These are phyloP conservation scores for Cairneyella variabilis DNA, from an alignment of 495 filamentous ascomycete species.

Conservation along the genomic window DNA sequence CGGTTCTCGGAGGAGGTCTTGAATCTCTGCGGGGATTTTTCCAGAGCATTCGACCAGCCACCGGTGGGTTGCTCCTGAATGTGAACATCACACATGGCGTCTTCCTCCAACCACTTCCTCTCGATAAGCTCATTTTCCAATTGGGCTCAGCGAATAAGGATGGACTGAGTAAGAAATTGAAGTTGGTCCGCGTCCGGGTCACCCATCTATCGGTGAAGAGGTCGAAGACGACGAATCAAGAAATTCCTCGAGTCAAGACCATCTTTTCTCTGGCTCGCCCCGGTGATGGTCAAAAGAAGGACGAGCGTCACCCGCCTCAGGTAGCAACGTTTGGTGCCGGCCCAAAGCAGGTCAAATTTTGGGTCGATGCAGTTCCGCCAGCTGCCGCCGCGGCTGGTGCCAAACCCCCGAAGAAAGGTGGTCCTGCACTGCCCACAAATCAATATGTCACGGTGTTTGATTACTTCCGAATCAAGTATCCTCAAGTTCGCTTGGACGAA, in stretches of 20 bases:
- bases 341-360: conserved; percentile 50
- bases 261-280: conserved; percentile 44
- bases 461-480: conserved; percentile 47
- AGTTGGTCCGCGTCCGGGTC: conserved; percentile 35
- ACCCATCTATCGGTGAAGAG: conserved; percentile 42
- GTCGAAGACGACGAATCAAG: conserved; percentile 30
- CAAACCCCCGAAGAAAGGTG: neutral
- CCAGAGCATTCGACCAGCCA: conserved; percentile 61
- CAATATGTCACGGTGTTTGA: conserved; percentile 46
- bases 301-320: conserved; percentile 32
- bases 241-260: conserved; percentile 36
- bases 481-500: conserved; percentile 33
- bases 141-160: conserved; percentile 15
- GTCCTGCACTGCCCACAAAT: conserved; percentile 8
- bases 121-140: conserved; percentile 9
- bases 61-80: conserved; percentile 60
- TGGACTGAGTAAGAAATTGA: conserved; percentile 36
- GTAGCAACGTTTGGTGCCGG: conserved; percentile 39
- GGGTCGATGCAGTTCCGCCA: conserved; percentile 13
- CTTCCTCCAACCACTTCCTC: conserved; percentile 32
- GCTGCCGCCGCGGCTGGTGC: neutral
- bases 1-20: conserved; percentile 34
- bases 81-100: conserved; percentile 48
- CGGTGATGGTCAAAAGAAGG: conserved; percentile 15
- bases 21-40: conserved; percentile 62